Conservation (phyloP, 2,329 filamentous ascomycete genomes). For the Microsporum canis region DNA sequence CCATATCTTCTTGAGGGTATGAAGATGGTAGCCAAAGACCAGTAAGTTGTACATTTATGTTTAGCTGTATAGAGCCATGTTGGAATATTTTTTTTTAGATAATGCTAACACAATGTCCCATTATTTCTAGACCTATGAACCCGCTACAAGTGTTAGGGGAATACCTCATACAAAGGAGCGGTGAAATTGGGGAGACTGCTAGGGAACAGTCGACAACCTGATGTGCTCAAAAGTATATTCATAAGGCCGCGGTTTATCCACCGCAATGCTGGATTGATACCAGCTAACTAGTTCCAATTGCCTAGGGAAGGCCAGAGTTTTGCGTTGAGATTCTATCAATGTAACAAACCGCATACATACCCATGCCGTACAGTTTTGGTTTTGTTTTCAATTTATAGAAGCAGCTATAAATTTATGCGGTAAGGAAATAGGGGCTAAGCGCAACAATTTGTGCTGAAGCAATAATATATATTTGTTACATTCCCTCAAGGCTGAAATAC, state of each 20-base stretch:
- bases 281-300: background rate
- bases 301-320: background rate
- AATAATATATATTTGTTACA: background rate
- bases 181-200: conserved; percentile 46
- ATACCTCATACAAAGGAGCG: conserved; percentile 57
- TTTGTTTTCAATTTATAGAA: background rate
- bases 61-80: background rate
- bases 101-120: background rate
- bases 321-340: background rate
- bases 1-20: conserved; percentile 60
- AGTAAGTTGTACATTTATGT: conserved; percentile 40
- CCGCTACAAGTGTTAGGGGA: conserved; percentile 60
- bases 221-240: background rate
- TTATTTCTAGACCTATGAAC: conserved; percentile 46
- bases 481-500: background rate
- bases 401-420: background rate
- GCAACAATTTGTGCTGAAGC: background rate
- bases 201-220: conserved; percentile 6
- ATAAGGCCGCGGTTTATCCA: background rate
- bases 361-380: background rate
- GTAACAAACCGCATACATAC: background rate
- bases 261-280: background rate
- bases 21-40: conserved; percentile 59
- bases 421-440: background rate
- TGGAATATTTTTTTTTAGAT: background rate